Conservation (phyloP, 2,329 filamentous ascomycete species). For the Fusarium chlamydosporum region DNA sequence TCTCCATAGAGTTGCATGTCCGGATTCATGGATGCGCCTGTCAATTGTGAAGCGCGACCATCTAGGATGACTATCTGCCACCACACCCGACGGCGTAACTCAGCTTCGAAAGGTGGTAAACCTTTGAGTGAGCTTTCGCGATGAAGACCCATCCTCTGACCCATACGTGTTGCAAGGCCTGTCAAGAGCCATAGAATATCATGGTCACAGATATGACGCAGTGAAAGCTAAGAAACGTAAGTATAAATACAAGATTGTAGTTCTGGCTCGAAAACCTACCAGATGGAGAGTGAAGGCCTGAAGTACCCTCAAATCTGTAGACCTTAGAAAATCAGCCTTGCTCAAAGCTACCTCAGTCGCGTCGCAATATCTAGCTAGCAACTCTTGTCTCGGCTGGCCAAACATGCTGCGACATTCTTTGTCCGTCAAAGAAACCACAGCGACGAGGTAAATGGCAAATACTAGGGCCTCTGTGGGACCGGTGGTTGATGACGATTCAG, state of each 20-base stretch:
- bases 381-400: background rate
- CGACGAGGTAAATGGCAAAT: constrained; percentile 2
- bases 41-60: constrained; percentile 12
- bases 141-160: constrained; percentile 16
- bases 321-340: constrained; percentile 12
- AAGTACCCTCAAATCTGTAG: constrained; percentile 12
- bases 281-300: constrained; percentile 11
- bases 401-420: background rate
- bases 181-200: constrained; percentile 18
- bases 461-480: background rate
- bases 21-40: constrained; percentile 14
- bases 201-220: constrained; percentile 17
- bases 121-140: constrained; percentile 9
- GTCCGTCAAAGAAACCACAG: constrained; percentile 2
- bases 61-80: constrained; percentile 21
- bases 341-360: constrained; percentile 15
- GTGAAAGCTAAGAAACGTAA: background rate
- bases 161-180: constrained; percentile 14
- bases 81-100: constrained; percentile 15
- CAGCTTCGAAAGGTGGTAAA: constrained; percentile 8
- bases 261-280: background rate
- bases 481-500: background rate
- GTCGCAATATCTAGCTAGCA: constrained; percentile 6
- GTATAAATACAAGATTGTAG: background rate
- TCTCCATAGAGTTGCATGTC: constrained; percentile 21